phyloP scores from a whole-genome alignment of 768 basidiomycete genomes.

The Agaricus blazei region DNA sequence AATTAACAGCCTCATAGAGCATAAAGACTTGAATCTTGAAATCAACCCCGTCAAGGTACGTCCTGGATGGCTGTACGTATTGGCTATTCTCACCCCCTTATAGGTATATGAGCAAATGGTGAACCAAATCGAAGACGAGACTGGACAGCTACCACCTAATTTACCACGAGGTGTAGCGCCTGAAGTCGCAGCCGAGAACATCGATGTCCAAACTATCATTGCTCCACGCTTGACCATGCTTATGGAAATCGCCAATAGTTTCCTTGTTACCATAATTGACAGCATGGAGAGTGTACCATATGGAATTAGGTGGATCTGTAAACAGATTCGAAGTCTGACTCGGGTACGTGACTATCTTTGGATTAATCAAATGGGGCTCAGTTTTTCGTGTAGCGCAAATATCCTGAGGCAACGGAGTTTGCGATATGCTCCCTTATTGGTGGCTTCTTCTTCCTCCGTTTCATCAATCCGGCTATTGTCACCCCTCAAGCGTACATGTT shows the following conservation, averaged over 20 bases:
- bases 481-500: constrained; percentile 99
- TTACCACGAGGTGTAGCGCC: constrained; percentile 91
- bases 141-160: constrained; percentile 84
- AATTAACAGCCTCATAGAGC: constrained; percentile 98
- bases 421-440: constrained; percentile 98
- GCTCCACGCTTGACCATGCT: constrained; percentile 96
- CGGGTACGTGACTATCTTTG: constrained; percentile 50
- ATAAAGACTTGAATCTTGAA: constrained; percentile 98
- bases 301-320: constrained; percentile 99
- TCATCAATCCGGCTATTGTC: constrained; percentile 99
- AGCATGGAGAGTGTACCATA: constrained; percentile 98
- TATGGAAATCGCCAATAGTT: constrained; percentile 99
- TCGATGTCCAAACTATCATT: constrained; percentile 97
- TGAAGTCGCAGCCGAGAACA: constrained; percentile 90
- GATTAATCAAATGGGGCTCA: neutral
- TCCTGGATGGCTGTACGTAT: neutral
- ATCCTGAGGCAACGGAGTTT: constrained; percentile 97
- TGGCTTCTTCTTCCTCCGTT: constrained; percentile 99
- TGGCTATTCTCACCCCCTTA: constrained; percentile 2
- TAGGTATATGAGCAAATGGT: constrained; percentile 99
- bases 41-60: constrained; percentile 96
- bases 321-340: constrained; percentile 96
- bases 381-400: constrained; percentile 70
- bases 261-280: constrained; percentile 96
- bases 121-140: constrained; percentile 97